These are phyloP conservation scores for Fusarium humuli DNA, from an alignment of 2,329 filamentous ascomycete genomes.

Conservation along the genomic window DNA sequence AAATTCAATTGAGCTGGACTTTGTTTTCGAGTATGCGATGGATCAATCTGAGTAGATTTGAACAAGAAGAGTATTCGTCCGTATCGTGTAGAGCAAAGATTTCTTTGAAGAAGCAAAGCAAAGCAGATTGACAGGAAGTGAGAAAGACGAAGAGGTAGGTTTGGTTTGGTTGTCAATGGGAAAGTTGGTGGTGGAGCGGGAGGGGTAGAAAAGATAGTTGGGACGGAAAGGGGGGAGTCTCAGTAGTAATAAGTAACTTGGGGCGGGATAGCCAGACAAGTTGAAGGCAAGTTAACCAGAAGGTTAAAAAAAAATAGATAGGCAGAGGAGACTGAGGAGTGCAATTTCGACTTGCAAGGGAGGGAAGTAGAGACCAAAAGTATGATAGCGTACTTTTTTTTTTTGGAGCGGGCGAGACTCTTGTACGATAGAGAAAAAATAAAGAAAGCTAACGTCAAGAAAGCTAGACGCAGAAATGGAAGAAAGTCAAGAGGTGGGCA, in stretches of 20 bases:
- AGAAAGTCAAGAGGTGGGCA: constrained; percentile 27
- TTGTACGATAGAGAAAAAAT: constrained; percentile 14
- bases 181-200: constrained; percentile 46
- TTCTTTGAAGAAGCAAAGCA: constrained; percentile 28
- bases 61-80: constrained; percentile 16
- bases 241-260: constrained; percentile 44
- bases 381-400: constrained; percentile 38
- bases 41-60: constrained; percentile 15
- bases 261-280: neutral
- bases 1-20: constrained; percentile 23
- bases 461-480: constrained; percentile 30
- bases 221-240: constrained; percentile 43
- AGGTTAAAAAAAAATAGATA: constrained; percentile 34
- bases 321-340: constrained; percentile 30
- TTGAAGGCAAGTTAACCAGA: constrained; percentile 11
- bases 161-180: constrained; percentile 44
- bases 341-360: constrained; percentile 39
- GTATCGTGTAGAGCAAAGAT: constrained; percentile 15
- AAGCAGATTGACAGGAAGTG: constrained; percentile 28
- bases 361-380: constrained; percentile 27
- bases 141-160: constrained; percentile 42
- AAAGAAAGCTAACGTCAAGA: constrained; percentile 39
- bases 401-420: constrained; percentile 37
- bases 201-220: constrained; percentile 44
- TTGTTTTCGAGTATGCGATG: constrained; percentile 2